These are phyloP conservation scores for Fomitopsis palustris DNA, from an alignment of 1,284 basidiomycete genomes.

Conservation along the genomic window DNA sequence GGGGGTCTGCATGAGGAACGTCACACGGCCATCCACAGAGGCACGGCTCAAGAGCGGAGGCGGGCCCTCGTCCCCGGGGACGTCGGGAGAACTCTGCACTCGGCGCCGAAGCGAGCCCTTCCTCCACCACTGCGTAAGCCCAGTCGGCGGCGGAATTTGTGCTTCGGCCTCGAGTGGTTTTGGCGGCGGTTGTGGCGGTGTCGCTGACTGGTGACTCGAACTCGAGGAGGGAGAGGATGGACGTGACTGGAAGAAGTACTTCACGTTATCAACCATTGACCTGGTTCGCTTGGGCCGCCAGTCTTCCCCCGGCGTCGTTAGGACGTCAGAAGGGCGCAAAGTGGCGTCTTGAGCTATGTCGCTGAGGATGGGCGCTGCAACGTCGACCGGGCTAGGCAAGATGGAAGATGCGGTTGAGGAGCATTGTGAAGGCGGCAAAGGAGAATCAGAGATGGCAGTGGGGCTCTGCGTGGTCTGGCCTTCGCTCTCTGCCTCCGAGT, in stretches of 20 bases:
- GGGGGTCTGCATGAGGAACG: constrained; percentile 1
- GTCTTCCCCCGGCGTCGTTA: constrained; percentile 20
- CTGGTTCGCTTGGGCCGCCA: constrained; percentile 40
- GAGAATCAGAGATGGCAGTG: constrained; percentile 31
- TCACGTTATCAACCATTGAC: constrained; percentile 49
- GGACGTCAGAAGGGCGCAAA: constrained; percentile 26
- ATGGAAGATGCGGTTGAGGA: constrained; percentile 40
- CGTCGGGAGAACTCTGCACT: constrained; percentile 46
- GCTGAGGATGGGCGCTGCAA: constrained; percentile 22
- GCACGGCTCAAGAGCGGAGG: constrained; percentile 12
- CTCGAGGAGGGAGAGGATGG: constrained; percentile 22
- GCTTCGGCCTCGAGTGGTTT: constrained; percentile 27
- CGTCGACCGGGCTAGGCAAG: constrained; percentile 33
- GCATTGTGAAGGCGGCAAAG: constrained; percentile 46
- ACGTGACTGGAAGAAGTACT: constrained; percentile 37
- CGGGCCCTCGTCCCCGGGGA: constrained; percentile 22
- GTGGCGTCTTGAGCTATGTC: constrained; percentile 20
- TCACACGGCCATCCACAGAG: constrained; percentile 10
- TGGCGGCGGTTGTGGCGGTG: constrained; percentile 5
- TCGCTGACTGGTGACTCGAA: constrained; percentile 17
- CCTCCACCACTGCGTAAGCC: constrained; percentile 43
- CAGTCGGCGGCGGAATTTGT: constrained; percentile 19
- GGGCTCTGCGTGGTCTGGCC: constrained; percentile 15
- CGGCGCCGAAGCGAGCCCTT: constrained; percentile 45
- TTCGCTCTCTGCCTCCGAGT: constrained; percentile 14